Percentiles rank a stretch among this genome's conserved stretches.
Conservation (phyloP, 495 filamentous ascomycete species). For the Talaromyces adpressus region DNA sequence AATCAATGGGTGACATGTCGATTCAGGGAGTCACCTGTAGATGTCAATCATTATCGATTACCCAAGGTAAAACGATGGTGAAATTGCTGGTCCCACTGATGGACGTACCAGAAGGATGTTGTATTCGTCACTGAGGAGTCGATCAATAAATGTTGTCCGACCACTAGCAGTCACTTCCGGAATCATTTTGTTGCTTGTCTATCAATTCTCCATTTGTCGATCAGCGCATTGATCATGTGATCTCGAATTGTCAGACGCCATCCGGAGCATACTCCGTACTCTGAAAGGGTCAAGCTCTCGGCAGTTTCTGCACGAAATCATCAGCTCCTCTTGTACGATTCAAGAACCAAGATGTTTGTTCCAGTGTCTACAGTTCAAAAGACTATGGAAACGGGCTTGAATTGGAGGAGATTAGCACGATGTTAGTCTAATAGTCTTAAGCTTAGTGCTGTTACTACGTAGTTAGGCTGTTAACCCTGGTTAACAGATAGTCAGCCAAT, state of each 20-base stretch:
- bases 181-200: background rate
- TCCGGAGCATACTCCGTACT: background rate
- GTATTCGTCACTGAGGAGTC: background rate
- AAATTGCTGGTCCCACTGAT: slow-evolving; percentile 2
- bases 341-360: background rate
- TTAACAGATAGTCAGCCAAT: background rate
- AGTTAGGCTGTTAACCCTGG: background rate
- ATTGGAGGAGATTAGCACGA: background rate
- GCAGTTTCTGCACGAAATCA: slow-evolving; percentile 1
- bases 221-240: background rate
- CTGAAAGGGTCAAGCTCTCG: background rate
- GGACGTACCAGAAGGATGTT: background rate
- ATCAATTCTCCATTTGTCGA: background rate
- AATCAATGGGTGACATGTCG: background rate
- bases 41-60: background rate
- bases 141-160: background rate
- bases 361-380: background rate
- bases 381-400: background rate
- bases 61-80: background rate
- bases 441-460: background rate
- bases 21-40: background rate
- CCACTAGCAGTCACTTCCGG: background rate
- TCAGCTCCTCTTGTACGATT: background rate
- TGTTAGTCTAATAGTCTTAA: background rate
- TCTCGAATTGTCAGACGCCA: background rate